Evolutionary conservation across 768 basidiomycete genomes (phyloP), one percentile per base, ranked within the genome.

Genomic region (Dendrothele bispora): DNA sequence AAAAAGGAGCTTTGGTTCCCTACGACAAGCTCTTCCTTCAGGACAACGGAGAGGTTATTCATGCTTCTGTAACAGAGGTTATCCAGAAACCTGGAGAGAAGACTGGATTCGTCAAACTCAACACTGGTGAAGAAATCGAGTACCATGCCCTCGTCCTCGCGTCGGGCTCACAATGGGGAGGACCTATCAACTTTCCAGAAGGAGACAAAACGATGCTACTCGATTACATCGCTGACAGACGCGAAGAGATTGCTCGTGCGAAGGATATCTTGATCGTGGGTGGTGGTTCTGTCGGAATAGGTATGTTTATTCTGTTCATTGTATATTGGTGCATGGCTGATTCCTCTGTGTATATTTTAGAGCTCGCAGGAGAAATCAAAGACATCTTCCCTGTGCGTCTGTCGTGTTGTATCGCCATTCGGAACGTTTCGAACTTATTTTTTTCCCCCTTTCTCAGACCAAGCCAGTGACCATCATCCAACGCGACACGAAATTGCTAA

Each of bases 141-240:
- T 89, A 80, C 61, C 72, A 73, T 8, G 63, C 75, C 18, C 77
- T 89, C 32, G 71, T 88, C 34, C 61, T 88, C 26, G 75, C 83
- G 0, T 69, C 84, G 1, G 87, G 87, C 2, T 73, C 71, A 30
- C 62, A 53, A 4, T 88, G 80, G 80, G 59, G 64, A 11, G 83
- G 78, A 0, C 77, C 78, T 0, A 37, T 78, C 34, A 60, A 63
- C n/a, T 61, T 84, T 39, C 82, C 80, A 0, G 71, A 68, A 18
- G 74, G 69, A 32, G 49, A 30, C 12, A 60, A 62, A 35, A 52
- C 55, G 5, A 65, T 64, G 20, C 51, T 63, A 2, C n/a, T 56
- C 25, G 51, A 55, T 6, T 66, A 59, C 40, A 49, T 72, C 17
- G 50, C 53, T 2, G 48, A 52, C 1, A 68, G 65, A 60, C 64